phyloP scores from a whole-genome alignment of 768 basidiomycete species.

The Naganishia friedmannii region DNA sequence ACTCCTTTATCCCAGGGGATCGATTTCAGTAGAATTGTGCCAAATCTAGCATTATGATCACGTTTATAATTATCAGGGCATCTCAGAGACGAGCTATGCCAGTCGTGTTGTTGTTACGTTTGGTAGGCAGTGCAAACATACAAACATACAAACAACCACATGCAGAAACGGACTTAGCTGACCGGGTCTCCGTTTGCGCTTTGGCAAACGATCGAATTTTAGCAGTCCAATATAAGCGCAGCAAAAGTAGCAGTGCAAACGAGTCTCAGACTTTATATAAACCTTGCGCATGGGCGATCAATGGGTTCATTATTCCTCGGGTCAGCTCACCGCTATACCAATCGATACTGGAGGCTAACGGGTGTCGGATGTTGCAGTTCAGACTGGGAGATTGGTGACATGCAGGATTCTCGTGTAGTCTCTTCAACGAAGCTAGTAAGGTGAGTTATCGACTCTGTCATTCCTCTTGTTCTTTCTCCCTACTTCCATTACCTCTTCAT shows the following conservation, averaged over 20 bases:
- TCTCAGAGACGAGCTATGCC: too few species aligned
- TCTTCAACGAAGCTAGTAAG: background rate
- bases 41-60: slow-evolving; percentile 1
- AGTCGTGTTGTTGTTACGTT: too few species aligned
- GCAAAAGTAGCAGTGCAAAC: background rate
- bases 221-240: background rate
- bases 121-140: too few species aligned
- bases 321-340: too few species aligned
- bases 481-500: background rate
- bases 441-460: background rate
- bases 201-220: background rate
- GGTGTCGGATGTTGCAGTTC: too few species aligned
- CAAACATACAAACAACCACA: too few species aligned
- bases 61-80: background rate
- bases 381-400: background rate
- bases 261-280: background rate
- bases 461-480: background rate
- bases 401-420: background rate
- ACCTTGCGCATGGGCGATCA: background rate
- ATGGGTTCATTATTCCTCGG: too few species aligned
- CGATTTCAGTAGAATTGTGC: background rate
- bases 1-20: background rate
- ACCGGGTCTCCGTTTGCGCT: background rate
- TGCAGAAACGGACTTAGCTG: too few species aligned
- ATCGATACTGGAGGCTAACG: too few species aligned